Percentiles rank a stretch among this genome's conserved stretches.
Conservation (phyloP, 768 basidiomycete species). For the Pseudohyphozyma bogoriensis region DNA sequence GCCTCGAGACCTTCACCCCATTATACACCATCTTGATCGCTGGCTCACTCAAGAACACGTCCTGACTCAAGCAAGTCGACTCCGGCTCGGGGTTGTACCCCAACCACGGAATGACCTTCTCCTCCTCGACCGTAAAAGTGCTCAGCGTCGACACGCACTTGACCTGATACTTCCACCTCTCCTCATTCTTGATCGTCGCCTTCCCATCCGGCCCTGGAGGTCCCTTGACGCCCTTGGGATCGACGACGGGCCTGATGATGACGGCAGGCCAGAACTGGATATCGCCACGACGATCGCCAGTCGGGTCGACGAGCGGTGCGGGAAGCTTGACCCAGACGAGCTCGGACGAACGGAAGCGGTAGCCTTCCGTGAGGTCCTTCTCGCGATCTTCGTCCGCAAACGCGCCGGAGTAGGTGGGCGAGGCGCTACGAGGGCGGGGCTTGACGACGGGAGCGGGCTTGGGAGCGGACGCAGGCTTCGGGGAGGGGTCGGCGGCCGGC, state of each 20-base stretch:
- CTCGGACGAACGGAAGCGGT: constrained; percentile 51
- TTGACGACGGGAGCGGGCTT: background rate
- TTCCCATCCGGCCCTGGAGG: constrained; percentile 16
- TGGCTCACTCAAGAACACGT: background rate
- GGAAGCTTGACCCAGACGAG: constrained; percentile 58
- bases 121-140: background rate
- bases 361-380: constrained; percentile 3
- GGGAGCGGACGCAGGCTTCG: no score
- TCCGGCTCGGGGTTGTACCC: background rate
- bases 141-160: constrained; percentile 1
- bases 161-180: background rate
- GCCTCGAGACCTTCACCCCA: background rate
- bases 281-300: constrained; percentile 38
- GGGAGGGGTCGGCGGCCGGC: no score
- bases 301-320: constrained; percentile 44
- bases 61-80: background rate
- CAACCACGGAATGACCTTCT: constrained; percentile 2
- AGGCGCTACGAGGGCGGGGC: no score
- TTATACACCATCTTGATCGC: constrained; percentile 8
- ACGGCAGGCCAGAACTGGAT: constrained; percentile 67
- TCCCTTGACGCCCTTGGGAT: constrained; percentile 38
- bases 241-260: constrained; percentile 51
- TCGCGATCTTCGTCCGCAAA: constrained; percentile 12
- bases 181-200: constrained; percentile 28
- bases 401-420: constrained; percentile 14